Evolutionary conservation across 805 yeast species (phyloP).

Genomic region (Lipomyces oligophaga): DNA sequence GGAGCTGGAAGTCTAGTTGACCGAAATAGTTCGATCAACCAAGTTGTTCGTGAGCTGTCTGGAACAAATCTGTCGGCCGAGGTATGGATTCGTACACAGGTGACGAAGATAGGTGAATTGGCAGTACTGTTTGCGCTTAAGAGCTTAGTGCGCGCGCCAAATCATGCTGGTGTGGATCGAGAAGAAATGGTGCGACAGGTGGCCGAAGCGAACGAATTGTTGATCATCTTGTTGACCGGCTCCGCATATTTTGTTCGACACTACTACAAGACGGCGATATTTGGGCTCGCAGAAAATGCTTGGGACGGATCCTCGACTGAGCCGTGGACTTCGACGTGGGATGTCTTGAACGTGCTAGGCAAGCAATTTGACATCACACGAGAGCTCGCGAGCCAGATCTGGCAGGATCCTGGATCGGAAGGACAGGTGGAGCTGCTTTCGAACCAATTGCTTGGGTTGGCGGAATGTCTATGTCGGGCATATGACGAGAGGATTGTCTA

Average conservation of each 20-base stretch:
- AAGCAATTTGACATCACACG: slow-evolving; percentile 29
- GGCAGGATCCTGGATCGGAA: slow-evolving; percentile 15
- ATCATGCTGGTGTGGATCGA: slow-evolving; percentile 7
- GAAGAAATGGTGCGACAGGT: slow-evolving; percentile 6
- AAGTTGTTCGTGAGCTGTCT: slow-evolving; percentile 12
- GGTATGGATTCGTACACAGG: slow-evolving; percentile 14
- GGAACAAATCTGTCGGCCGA: slow-evolving; percentile 5
- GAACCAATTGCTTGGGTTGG: slow-evolving; percentile 38
- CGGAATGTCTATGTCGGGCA: slow-evolving; percentile 44
- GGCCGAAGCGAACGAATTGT: slow-evolving; percentile 16
- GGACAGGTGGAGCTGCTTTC: slow-evolving; percentile 23
- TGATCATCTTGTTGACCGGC: slow-evolving; percentile 8
- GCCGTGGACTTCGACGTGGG: slow-evolving; percentile 35
- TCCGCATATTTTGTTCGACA: slow-evolving; percentile 24
- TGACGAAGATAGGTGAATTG: slow-evolving; percentile 19
- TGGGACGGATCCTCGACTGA: slow-evolving; percentile 14
- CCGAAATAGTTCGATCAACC: slow-evolving; percentile 2
- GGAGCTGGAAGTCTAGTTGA: background rate
- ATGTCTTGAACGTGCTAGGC: slow-evolving; percentile 29
- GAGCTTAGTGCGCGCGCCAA: slow-evolving; percentile 17
- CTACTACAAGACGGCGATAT: slow-evolving; percentile 9
- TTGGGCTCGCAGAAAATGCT: slow-evolving; percentile 16
- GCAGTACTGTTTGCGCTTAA: slow-evolving; percentile 11
- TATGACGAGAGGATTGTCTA: slow-evolving; percentile 28
- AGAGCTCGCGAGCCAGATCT: slow-evolving; percentile 18